phyloP scores from a whole-genome alignment of 805 yeast genomes.

The Saccharomycopsis selenospora region DNA sequence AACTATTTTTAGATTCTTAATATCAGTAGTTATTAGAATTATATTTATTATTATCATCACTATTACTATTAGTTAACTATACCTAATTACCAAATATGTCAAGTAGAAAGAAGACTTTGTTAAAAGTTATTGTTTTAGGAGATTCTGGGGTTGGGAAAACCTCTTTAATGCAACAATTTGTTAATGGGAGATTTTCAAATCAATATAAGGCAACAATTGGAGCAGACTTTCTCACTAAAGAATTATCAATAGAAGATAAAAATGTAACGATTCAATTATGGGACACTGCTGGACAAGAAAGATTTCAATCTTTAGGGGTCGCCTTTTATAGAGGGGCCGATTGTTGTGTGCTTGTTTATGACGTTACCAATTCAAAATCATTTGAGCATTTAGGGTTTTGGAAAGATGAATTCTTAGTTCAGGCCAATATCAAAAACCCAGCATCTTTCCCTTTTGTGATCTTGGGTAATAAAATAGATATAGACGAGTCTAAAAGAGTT shows the following conservation, averaged over 20 bases:
- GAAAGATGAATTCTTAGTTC: conserved; percentile 93
- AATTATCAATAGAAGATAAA: conserved; percentile 73
- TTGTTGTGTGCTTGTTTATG: conserved; percentile 93
- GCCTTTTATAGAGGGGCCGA: conserved; percentile 98
- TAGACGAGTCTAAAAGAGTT: conserved; percentile 81
- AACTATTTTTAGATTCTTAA: too few species aligned
- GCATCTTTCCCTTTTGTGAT: conserved; percentile 94
- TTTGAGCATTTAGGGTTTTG: conserved; percentile 83
- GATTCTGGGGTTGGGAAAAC: conserved; percentile 98
- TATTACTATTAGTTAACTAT: too few species aligned
- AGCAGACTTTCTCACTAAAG: conserved; percentile 93
- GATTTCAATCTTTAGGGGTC: conserved; percentile 93
- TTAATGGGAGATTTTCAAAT: conserved; percentile 86
- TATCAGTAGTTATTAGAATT: too few species aligned
- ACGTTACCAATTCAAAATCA: conserved; percentile 90
- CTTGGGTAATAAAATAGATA: conserved; percentile 90
- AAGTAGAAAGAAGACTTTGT: conserved; percentile 60
- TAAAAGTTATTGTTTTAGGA: conserved; percentile 87
- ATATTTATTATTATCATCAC: too few species aligned
- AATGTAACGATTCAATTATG: conserved; percentile 64
- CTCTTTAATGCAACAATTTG: conserved; percentile 94
- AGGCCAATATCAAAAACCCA: conserved; percentile 89
- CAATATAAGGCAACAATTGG: conserved; percentile 98
- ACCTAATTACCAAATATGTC: too few species aligned
- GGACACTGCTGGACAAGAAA: conserved; percentile 99